Percentiles rank a stretch among this genome's conserved stretches.
Conservation (phyloP, 2,329 filamentous ascomycete genomes). For the Colletotrichum falcatum region DNA sequence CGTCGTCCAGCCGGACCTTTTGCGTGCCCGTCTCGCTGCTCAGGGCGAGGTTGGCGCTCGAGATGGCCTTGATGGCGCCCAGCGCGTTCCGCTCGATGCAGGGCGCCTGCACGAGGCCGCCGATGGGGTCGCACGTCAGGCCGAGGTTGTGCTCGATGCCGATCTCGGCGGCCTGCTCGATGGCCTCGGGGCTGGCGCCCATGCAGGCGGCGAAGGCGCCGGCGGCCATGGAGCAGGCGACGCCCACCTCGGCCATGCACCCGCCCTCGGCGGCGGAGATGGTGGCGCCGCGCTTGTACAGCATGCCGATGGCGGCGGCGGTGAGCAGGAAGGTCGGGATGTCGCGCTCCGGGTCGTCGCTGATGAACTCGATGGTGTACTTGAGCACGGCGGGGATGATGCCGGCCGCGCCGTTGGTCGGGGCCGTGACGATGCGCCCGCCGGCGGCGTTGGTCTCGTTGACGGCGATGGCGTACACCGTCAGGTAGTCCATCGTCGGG, state of each 20-base stretch:
- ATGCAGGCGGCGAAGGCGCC: constrained; percentile 64
- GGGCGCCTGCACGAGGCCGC: constrained; percentile 62
- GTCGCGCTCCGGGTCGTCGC: constrained; percentile 62
- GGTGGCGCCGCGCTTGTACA: constrained; percentile 65
- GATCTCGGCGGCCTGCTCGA: constrained; percentile 64
- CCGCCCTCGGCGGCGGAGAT: constrained; percentile 65
- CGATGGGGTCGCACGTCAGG: constrained; percentile 63
- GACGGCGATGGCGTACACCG: constrained; percentile 63
- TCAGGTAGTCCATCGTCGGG: constrained; percentile 63
- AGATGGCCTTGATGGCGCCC: constrained; percentile 64
- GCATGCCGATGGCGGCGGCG: constrained; percentile 63
- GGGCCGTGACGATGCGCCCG: constrained; percentile 63
- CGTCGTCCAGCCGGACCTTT: constrained; percentile 63
- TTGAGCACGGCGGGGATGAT: constrained; percentile 65
- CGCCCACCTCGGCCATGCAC: constrained; percentile 66
- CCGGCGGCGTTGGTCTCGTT: constrained; percentile 66
- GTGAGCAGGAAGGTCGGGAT: constrained; percentile 62
- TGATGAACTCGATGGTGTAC: constrained; percentile 63
- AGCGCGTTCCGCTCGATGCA: constrained; percentile 65
- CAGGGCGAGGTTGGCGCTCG: constrained; percentile 62
- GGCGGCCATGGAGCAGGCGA: constrained; percentile 64
- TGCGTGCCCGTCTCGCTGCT: constrained; percentile 58
- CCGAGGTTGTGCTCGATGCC: constrained; percentile 66
- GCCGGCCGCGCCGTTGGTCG: constrained; percentile 63
- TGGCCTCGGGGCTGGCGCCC: constrained; percentile 62